Evolutionary conservation across 2,329 filamentous ascomycete species (phyloP), one percentile per base, ranked within the genome.

Genomic region (Hortaea sp.): DNA sequence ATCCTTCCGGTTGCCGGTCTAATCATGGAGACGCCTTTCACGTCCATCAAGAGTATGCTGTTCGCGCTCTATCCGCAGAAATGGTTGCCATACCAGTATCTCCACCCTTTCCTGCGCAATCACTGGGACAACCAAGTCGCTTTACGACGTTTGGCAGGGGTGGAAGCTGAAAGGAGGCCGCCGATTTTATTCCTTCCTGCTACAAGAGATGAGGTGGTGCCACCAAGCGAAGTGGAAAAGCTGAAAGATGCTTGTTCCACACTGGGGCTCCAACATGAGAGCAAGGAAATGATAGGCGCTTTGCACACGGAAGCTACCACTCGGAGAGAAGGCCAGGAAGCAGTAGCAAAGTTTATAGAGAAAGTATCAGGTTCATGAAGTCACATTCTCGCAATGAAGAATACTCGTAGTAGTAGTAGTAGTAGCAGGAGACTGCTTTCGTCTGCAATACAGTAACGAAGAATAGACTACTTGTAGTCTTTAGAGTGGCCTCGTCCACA

Each of bases 21-120:
- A 43, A 70, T 90, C 7, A 71, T 90, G 1, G 85, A 90, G 60
- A 88, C 85, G 0, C 85, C 85, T 0, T 88, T 88, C 51, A 76
- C 81, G 1, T 85, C 79, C 39, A 76, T 86, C 46, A 73, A 76
- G 48, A 76, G 75, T 12, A 88, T 90, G 83, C 69, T 90, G 5
- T 67, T 76, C 38, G 79, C 77, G 1, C 63, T 90, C 2, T 90
- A 89, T 58, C 85, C 85, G 1, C 83, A 88, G 55, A 84, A 77
- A 55, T 89, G 85, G 84, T 68, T 89, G 5, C 85, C 85, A 0
- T 90, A 90, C 61, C 76, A 77, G 41, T 80, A 89, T 59, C 70
- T 90, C 0, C 79, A 79, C 71, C 82, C 82, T 0, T 88, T 89
- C 58, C 69, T 89, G 7, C 73, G 83, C 53, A 88, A 70, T 46